Percentiles rank a stretch among this genome's conserved stretches.
Conservation (phyloP, 202 grass and related monocot genomes). For the Brachypodium distachyon region DNA sequence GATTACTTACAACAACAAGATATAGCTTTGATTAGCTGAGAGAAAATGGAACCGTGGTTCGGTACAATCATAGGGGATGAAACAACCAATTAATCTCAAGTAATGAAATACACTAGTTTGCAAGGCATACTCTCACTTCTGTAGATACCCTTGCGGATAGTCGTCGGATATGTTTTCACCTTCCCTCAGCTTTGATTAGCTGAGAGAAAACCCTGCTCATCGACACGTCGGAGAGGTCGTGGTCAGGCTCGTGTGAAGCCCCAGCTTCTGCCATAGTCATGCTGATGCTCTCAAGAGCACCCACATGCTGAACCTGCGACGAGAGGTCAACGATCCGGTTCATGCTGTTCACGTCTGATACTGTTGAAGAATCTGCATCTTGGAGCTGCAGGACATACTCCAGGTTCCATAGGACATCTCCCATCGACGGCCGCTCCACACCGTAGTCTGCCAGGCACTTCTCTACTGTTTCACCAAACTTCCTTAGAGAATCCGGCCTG, state of each 20-base stretch:
- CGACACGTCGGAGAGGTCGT: conserved; percentile 53
- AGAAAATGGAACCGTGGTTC: neutral
- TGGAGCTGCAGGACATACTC: conserved; percentile 81
- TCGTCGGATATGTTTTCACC: conserved; percentile 22
- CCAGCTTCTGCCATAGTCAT: conserved; percentile 36
- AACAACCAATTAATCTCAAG: conserved; percentile 11
- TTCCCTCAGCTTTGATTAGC: conserved; percentile 78
- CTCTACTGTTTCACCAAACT: conserved; percentile 77
- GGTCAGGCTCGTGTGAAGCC: conserved; percentile 16
- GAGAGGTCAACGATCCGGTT: conserved; percentile 52
- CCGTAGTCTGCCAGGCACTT: conserved; percentile 82
- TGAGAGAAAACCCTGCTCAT: conserved; percentile 85
- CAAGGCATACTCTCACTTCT: conserved; percentile 6
- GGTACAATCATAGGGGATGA: neutral
- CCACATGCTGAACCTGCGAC: conserved; percentile 34
- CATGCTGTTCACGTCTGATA: conserved; percentile 67
- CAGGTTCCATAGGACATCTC: conserved; percentile 85
- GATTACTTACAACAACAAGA: no score
- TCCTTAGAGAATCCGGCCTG: conserved; percentile 63
- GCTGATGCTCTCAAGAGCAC: conserved; percentile 34
- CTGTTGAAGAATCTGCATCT: conserved; percentile 34
- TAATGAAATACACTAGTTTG: conserved; percentile 23
- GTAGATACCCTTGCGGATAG: conserved; percentile 9
- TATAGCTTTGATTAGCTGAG: no score
- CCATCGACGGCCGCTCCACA: conserved; percentile 66